These are phyloP conservation scores for Aspergillus tamarii DNA, from an alignment of 2,329 filamentous ascomycete genomes.

Conservation along the genomic window DNA sequence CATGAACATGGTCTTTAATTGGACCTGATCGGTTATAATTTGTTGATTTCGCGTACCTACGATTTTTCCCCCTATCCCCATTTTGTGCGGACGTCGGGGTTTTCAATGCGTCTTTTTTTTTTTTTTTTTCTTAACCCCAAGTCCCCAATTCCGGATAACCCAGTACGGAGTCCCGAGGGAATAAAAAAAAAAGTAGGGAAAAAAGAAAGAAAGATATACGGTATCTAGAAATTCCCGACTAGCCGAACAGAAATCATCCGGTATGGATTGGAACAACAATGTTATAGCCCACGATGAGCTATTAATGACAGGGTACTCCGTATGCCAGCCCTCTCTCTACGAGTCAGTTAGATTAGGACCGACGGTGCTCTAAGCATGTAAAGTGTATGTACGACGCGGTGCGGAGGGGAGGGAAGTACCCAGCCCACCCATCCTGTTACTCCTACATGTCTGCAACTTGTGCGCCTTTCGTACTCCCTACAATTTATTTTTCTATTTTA, in stretches of 20 bases:
- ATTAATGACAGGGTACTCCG: background rate
- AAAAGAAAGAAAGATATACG: background rate
- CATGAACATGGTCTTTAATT: slow-evolving; percentile 14
- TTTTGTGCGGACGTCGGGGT: background rate
- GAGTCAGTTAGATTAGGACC: slow-evolving; percentile 18
- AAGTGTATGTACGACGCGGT: slow-evolving; percentile 6
- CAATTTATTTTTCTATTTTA: background rate
- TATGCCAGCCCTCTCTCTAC: background rate
- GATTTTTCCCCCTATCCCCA: no score
- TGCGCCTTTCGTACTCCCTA: background rate
- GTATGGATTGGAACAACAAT: background rate
- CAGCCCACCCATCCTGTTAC: no score
- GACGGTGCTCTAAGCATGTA: slow-evolving; percentile 4
- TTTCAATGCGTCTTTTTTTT: no score
- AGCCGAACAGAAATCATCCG: background rate
- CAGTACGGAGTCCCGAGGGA: no score
- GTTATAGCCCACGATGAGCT: background rate
- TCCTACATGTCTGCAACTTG: background rate
- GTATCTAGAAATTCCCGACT: background rate
- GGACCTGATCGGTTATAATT: slow-evolving; percentile 9
- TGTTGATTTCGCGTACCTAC: background rate
- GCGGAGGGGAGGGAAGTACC: background rate
- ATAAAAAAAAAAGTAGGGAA: background rate
- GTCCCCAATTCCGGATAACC: no score
- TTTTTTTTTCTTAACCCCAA: no score